Base-by-base conservation (phyloP, 352 stramenopile species). In the Globisporangium abappressorium region DNA sequence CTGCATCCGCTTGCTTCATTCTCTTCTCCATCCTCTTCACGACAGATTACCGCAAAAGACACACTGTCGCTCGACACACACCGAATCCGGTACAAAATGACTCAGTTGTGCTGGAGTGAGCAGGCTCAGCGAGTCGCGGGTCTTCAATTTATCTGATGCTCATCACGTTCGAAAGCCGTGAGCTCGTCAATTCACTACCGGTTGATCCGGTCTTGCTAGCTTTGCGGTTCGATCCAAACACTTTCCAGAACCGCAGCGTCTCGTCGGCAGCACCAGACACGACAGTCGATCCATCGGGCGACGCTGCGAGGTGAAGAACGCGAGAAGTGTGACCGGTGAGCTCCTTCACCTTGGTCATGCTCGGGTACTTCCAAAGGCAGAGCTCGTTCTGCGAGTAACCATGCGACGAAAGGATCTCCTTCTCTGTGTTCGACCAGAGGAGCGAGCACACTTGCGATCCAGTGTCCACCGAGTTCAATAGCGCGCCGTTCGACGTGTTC, bases 161-260 rank as follows among this genome's bases (percentile, higher is more conserved):
- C 85, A 93, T 91, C 47, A 92, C 85, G 57, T 75, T 90, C 68
- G 85, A 92, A 20, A 93, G 73, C 34, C 83, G 87, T 26, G 85
- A 89, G 64, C 79, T 83, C 49, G 82, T 79, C 43, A 93, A 68
- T 67, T 90, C 80, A 28, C 71, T 72, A 46, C 75, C 80, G 18
- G 69, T 76, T 20, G 80, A 87, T 33, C 78, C 81, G 28, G 77
- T 73, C 65, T 92, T 94, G 38, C 75, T 82, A 26, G 77, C 75
- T 67, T 94, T 94, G 62, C 89, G 76, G 79, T 90, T 91, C 20
- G 87, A 79, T 56, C 90, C 97, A 76, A 99, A 99, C 6, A 99
- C 89, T 68, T 99, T 98, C 98, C 98, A 99, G 86, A 99, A 99
- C 41, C 97, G 90, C 61, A 99, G 80, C 5, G 97, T 99, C 84